Base-by-base conservation (phyloP, 257 asterid species). In the Schizonepeta tenuifolia region DNA sequence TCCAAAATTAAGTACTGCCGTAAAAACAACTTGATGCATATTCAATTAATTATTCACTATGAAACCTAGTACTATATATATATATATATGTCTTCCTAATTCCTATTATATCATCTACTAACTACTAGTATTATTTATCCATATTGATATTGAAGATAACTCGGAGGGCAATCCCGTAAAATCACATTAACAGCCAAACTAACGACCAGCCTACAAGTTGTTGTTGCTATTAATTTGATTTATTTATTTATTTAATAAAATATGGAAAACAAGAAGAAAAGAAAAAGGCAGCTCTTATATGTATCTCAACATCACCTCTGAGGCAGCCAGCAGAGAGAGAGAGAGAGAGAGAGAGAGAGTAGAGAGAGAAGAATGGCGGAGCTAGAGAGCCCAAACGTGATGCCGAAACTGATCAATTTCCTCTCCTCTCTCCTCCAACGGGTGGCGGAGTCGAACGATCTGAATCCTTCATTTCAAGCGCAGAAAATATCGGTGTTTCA, bases 401-500 rank as follows among this genome's bases (percentile, higher is more conserved):
- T 88, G 91, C 88, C 89, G 5, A 84, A 81, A 18, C 83, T 94
- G 82, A 90, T 94, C 75, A 69, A 38, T 33, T 87, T 84, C 88
- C 90, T 95, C 68, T 95, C 98, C 1, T 88, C 92, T 46, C 93
- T 91, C 18, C 96, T 95, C 31, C 91, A 92, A 17, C 75, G 77
- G 0, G 93, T 76, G 35, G 93, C 97, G 2, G 97, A 95, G 72
- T 75, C 95, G 58, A 95, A 92, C 87, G 99, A 92, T 40, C 80
- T 81, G 66, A 67, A 75, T 75, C 85, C 67, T 22, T 38, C 71
- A 22, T 65, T 58, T 2, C 85, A 69, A 24, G 64, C 82, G 5
- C 93, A 88, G 81, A 86, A 90, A 56, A 80, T 88, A 72, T 95
- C 97, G 0, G 94, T 88, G 62, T 95, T 95, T 63, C 91, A 92